phyloP scores from a whole-genome alignment of 495 filamentous ascomycete species.

The Aspergillus steynii region DNA sequence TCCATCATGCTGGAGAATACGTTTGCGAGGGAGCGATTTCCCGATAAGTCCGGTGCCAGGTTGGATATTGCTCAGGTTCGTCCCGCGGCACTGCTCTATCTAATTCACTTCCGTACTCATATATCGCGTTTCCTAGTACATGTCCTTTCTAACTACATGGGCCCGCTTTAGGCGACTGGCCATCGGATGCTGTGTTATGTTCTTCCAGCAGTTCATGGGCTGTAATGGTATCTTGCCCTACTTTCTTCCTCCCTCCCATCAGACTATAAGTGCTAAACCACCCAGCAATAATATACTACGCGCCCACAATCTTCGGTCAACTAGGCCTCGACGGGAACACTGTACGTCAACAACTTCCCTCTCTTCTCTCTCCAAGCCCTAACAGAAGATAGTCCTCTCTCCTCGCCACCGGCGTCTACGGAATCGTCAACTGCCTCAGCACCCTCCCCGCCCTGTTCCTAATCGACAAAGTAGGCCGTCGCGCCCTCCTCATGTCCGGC shows the following conservation, averaged over 20 bases:
- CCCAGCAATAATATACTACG: conserved; percentile 73
- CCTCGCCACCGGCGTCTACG: conserved; percentile 77
- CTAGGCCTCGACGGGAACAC: conserved; percentile 65
- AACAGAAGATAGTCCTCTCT: conserved; percentile 49
- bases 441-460: conserved; percentile 72
- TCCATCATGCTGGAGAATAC: conserved; percentile 79
- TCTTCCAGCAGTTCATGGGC: conserved; percentile 78
- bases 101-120: not conserved
- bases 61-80: conserved; percentile 37
- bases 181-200: conserved; percentile 80
- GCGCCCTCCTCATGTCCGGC: conserved; percentile 48
- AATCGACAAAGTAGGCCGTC: conserved; percentile 77
- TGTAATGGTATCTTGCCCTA: conserved; percentile 33
- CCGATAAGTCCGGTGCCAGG: conserved; percentile 59
- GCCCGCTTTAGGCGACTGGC: conserved; percentile 69
- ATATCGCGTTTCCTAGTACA: conserved; percentile 35
- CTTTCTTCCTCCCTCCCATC: conserved; percentile 1
- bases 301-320: conserved; percentile 69
- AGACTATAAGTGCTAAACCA: not conserved
- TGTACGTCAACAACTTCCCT: not conserved
- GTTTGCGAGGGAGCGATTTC: conserved; percentile 69
- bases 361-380: not conserved
- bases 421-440: conserved; percentile 74
- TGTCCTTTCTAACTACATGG: conserved; percentile 71
- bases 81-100: not conserved